Evolutionary conservation across 208 protist genomes (phyloP).

Genomic region (Crithidia sp.): DNA sequence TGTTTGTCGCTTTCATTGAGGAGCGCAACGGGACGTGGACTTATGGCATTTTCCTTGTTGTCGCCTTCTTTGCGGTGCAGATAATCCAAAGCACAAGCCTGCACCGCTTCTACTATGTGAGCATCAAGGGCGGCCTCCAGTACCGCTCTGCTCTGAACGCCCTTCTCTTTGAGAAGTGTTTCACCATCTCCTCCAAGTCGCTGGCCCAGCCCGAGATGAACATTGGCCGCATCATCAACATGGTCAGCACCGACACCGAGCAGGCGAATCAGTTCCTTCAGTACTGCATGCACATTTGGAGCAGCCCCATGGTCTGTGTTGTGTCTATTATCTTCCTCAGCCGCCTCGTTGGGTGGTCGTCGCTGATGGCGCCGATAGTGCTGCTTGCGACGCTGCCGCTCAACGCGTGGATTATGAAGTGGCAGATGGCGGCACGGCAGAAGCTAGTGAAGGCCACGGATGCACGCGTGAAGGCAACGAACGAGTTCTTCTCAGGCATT

Average conservation of each 20-base stretch:
- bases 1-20: slow-evolving; percentile 39
- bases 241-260: slow-evolving; percentile 43
- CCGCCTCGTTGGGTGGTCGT: slow-evolving; percentile 53
- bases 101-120: slow-evolving; percentile 72
- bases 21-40: slow-evolving; percentile 23
- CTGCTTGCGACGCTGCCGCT: slow-evolving; percentile 73
- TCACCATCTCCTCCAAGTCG: slow-evolving; percentile 43
- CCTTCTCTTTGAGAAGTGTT: slow-evolving; percentile 80
- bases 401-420: slow-evolving; percentile 45
- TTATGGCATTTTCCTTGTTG: slow-evolving; percentile 41
- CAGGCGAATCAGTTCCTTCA: slow-evolving; percentile 58
- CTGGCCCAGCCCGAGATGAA: slow-evolving; percentile 61
- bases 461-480: slow-evolving; percentile 78
- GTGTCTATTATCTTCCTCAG: slow-evolving; percentile 53
- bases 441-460: slow-evolving; percentile 63
- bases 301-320: slow-evolving; percentile 60
- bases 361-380: slow-evolving; percentile 58
- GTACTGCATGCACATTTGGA: slow-evolving; percentile 83
- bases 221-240: slow-evolving; percentile 85
- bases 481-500: slow-evolving; percentile 90
- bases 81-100: slow-evolving; percentile 32
- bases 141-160: slow-evolving; percentile 56
- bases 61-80: slow-evolving; percentile 37
- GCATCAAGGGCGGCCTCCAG: slow-evolving; percentile 50
- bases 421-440: slow-evolving; percentile 33